A percentile compares a stretch with the other conserved stretches of the same genome.
These are phyloP conservation scores for Lentinula sp. DNA, from an alignment of 768 basidiomycete genomes.

Conservation along the genomic window DNA sequence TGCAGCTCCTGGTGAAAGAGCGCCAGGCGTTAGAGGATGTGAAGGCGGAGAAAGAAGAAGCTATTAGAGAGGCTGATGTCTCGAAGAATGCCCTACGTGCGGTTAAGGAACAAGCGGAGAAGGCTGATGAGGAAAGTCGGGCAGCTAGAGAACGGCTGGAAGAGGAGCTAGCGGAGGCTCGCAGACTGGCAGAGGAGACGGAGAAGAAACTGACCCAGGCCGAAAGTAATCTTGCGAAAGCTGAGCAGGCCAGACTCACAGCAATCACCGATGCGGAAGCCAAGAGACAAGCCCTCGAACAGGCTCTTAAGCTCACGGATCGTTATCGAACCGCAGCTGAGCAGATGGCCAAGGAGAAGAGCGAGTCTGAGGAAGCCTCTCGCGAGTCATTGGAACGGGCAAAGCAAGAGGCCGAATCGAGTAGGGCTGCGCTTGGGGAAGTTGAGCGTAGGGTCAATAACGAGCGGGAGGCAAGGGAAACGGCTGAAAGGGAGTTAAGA, in stretches of 20 bases:
- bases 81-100: background rate
- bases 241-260: background rate
- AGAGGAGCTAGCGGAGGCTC: background rate
- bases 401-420: background rate
- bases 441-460: background rate
- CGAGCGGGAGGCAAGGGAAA: background rate
- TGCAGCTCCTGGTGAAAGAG: background rate
- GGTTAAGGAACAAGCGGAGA: background rate
- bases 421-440: background rate
- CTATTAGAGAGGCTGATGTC: background rate
- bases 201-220: background rate
- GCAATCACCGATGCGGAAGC: background rate
- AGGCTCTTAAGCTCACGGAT: background rate
- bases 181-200: background rate
- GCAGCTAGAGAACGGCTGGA: background rate
- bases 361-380: background rate
- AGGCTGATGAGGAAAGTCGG: background rate
- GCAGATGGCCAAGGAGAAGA: slow-evolving; percentile 1
- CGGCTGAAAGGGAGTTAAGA: slow-evolving; percentile 1
- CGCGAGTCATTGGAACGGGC: background rate
- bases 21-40: background rate
- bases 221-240: background rate
- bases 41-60: background rate
- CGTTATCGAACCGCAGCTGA: background rate
- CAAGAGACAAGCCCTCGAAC: background rate